Evolutionary conservation across 169 alveolate genomes (phyloP), one percentile per base, ranked within the genome.

Genomic region (Cryptosporidium viatorum): DNA sequence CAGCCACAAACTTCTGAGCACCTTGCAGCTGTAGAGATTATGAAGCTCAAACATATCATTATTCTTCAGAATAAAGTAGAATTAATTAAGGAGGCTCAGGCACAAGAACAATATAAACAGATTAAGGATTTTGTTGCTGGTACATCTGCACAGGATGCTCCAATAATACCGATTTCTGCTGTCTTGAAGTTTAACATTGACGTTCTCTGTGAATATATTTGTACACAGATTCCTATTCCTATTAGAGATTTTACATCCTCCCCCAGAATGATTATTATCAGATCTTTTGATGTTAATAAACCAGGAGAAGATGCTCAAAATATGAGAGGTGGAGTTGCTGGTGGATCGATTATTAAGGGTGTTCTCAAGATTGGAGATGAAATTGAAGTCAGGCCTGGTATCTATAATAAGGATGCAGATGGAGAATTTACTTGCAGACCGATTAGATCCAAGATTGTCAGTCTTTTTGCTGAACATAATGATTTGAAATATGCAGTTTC

Each of bases 1-100:
- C 98, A 98, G 91, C 99, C 99, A 18, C 98, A 98, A 91, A 98
- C 99, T n/a, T 93, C 98, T n/a, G 99, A 99, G 87, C 99, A 99
- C 92, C 93, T 99, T 65, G 99, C 99, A 35, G 99, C 99, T 12
- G 98, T 99, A 35, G 99, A 98, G 92, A 99, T 98, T 92, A 98
- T 98, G 99, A 96, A 98, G 89, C 94, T 99, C 43, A 96, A 98
- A 92, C 98, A 98, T 93, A 96, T 99, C 70, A 96, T 99, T 85
- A 98, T 99, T 55, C 93, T 99, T 69, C 98, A 98, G 94, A 98
- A 97, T 94, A 98, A 99, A 94, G 99, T 98, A 59, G 99, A 99
- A 95, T 95, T 98, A 87, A 97, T 98, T 86, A 97, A 97, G 93
- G 99, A 96, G 85, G 96, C 97, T 62, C 97, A 96, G 94, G 98